Base-by-base conservation (phyloP, 2,329 filamentous ascomycete species). In the Hypoxylon sp. region DNA sequence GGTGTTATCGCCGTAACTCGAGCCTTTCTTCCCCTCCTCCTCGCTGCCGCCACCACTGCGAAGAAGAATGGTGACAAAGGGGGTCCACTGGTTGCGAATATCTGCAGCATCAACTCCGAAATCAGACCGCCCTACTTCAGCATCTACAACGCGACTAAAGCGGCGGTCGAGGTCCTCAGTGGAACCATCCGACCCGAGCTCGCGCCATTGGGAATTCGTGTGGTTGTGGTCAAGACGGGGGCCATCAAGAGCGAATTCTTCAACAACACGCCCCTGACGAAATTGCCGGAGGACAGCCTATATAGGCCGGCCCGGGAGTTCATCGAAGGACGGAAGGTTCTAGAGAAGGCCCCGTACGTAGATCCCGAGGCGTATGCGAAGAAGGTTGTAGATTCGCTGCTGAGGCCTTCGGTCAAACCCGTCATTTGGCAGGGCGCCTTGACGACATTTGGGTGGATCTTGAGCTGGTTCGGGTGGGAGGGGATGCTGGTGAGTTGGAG, bases 101-200 rank as follows among this genome's bases (percentile, higher is more conserved):
- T 76, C 22, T 54, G 70, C 46, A 76, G 74, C 49, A 51, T 76
- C 13, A 76, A 76, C 55, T 40, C 65, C 3, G 50, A 66, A 42
- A 14, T 74, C 11, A 65, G 56, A 7, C 72, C 71, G 17, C 65
- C 69, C 3, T 73, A 74, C 54, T 63, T 76, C 50, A 61, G 70
- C 13, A 49, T 68, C 35, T 77, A 76, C 54, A 76, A 74, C 61
- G 74, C 75, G n/a, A 75, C 74, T 0, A 77, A 77, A 49, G 75
- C 75, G 0, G 75, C 74, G 3, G 50, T 76, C 8, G 74, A 77
- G 14, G 63, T 64, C 17, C 66, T 73, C 11, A 66, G 72, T 6
- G 72, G 61, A 0, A 73, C 35, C 6, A 71, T 76, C 27, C 71
- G 74, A 13, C 67, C 70, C 0, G 74, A 77, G 64, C 68, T 77